These are phyloP conservation scores for Amanita polypyramis DNA, from an alignment of 768 basidiomycete genomes.

Conservation along the genomic window DNA sequence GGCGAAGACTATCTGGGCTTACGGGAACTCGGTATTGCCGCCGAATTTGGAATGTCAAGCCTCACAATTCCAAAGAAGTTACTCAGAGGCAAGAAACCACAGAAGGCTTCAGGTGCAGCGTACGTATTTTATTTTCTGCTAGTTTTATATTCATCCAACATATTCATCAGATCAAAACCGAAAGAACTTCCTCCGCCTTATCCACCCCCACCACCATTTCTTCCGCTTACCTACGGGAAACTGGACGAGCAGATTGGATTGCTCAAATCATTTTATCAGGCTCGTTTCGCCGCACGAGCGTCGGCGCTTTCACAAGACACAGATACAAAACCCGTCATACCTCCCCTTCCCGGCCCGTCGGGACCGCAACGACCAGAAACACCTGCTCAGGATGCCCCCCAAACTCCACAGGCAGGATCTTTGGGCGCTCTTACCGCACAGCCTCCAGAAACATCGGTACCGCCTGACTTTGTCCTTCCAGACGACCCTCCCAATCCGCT, in stretches of 20 bases:
- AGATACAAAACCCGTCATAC: constrained; percentile 9
- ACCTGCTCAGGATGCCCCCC: background rate
- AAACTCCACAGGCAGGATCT: background rate
- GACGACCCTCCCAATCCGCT: constrained; percentile 53
- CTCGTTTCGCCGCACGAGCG: constrained; percentile 38
- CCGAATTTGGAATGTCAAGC: constrained; percentile 70
- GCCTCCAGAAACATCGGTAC: constrained; percentile 12
- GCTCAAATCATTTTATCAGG: constrained; percentile 65
- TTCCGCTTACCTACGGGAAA: constrained; percentile 54
- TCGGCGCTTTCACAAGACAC: constrained; percentile 10
- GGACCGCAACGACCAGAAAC: background rate
- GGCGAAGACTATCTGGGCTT: constrained; percentile 94
- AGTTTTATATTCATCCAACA: background rate
- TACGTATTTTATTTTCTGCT: constrained; percentile 28
- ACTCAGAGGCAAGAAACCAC: constrained; percentile 51
- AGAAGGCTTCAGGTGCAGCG: constrained; percentile 27
- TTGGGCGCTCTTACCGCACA: constrained; percentile 6
- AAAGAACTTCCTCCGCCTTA: constrained; percentile 74
- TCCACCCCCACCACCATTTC: constrained; percentile 75
- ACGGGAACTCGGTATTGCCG: constrained; percentile 78
- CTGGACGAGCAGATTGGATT: constrained; percentile 79
- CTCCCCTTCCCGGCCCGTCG: constrained; percentile 1
- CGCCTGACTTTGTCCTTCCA: constrained; percentile 30
- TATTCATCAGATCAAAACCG: constrained; percentile 40
- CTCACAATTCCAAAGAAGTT: constrained; percentile 72